Percentiles rank a stretch among this genome's conserved stretches.
Conservation (phyloP, 106 monocot genomes). For the Chionographis japonica region DNA sequence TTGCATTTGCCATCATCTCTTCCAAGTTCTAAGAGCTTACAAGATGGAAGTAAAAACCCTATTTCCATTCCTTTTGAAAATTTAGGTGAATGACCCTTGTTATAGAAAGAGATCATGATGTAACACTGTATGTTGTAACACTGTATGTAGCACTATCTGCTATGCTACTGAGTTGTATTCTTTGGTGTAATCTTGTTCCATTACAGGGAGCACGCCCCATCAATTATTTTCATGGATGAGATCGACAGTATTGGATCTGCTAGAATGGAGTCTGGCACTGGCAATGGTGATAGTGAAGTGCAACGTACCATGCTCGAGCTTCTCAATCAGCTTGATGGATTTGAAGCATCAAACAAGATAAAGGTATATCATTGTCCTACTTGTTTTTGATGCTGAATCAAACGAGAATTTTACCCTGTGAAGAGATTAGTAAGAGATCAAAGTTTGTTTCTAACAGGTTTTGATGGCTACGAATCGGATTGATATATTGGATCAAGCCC, state of each 20-base stretch:
- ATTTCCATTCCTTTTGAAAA: no score
- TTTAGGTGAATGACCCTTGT: not conserved
- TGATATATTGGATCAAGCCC: constrained; percentile 84
- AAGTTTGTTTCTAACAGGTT: constrained; percentile 30
- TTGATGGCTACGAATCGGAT: constrained; percentile 87
- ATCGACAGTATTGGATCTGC: constrained; percentile 60
- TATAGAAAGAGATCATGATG: not conserved
- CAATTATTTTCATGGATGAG: constrained; percentile 64
- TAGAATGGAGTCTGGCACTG: constrained; percentile 56
- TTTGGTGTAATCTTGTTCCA: not conserved
- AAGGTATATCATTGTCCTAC: constrained; percentile 15
- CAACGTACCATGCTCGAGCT: constrained; percentile 64
- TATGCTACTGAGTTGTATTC: not conserved
- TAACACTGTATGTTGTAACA: not conserved
- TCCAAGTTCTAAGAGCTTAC: no score
- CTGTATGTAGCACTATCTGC: not conserved
- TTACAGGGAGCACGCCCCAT: constrained; percentile 62
- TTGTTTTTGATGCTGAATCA: not conserved
- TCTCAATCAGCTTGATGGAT: constrained; percentile 64
- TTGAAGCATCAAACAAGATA: constrained; percentile 61
- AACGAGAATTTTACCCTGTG: no score
- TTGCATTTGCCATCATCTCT: no score
- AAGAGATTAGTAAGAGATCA: no score
- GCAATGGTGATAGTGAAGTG: constrained; percentile 63
- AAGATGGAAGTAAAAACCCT: no score